Conservation (phyloP, 1,284 basidiomycete species). For the Malassezia yamatoensis region DNA sequence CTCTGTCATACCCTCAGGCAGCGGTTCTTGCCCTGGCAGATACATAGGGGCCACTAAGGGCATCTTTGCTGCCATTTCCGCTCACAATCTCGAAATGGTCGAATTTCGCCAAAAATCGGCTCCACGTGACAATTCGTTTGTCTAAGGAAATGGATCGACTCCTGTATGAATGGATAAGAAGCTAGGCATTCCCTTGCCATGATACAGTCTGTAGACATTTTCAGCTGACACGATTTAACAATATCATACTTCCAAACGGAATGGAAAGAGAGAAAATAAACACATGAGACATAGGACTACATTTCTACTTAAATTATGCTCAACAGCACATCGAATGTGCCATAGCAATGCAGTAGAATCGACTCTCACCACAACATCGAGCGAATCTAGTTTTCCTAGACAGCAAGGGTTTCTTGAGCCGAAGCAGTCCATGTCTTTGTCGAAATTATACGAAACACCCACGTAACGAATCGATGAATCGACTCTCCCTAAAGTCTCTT, state of each 20-base stretch:
- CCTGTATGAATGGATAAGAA: no score
- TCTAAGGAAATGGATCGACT: neutral
- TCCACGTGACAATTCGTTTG: neutral
- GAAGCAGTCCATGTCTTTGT: no score
- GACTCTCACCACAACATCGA: neutral
- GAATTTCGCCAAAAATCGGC: neutral
- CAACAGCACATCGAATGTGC: neutral
- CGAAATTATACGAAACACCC: slow-evolving; percentile 2
- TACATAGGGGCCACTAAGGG: slow-evolving; percentile 36
- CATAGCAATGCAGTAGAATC: neutral
- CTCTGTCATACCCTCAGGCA: slow-evolving; percentile 70
- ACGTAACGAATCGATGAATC: slow-evolving; percentile 5
- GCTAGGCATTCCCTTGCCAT: neutral
- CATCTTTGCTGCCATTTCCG: slow-evolving; percentile 12
- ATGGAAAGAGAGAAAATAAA: neutral
- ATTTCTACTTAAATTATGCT: neutral
- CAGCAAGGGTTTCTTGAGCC: no score
- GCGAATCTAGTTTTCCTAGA: no score
- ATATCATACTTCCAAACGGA: neutral
- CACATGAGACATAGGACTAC: neutral
- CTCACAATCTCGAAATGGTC: neutral
- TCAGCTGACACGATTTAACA: neutral
- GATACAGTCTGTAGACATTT: neutral
- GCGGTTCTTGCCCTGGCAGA: slow-evolving; percentile 51
- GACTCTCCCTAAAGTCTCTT: neutral